Evolutionary conservation across 768 basidiomycete genomes (phyloP).

Genomic region (Suillus tomentosus): DNA sequence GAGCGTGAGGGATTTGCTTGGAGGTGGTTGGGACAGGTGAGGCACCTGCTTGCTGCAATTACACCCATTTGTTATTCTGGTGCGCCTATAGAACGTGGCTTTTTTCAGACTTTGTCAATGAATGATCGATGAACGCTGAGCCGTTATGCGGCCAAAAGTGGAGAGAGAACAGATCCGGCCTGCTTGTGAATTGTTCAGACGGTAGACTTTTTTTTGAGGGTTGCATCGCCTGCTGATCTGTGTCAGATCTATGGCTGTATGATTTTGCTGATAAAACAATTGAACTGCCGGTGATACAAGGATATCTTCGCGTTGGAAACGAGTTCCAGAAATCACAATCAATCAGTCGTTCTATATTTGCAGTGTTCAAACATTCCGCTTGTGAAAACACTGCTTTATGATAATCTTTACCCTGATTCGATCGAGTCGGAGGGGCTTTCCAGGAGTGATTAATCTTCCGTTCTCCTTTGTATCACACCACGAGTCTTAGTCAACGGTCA

Average conservation of each 20-base stretch:
- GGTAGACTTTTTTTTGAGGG: neutral
- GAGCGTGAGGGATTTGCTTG: neutral
- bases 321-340: neutral
- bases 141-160: neutral
- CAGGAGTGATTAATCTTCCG: neutral
- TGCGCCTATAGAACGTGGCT: neutral
- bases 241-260: neutral
- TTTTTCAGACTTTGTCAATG: neutral
- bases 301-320: neutral
- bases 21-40: neutral
- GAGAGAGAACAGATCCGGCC: neutral
- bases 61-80: neutral
- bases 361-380: neutral
- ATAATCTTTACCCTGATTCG: neutral
- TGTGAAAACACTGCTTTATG: neutral
- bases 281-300: neutral
- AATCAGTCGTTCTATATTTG: neutral
- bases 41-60: neutral
- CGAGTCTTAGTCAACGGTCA: neutral
- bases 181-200: neutral
- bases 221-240: neutral
- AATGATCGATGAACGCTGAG: neutral
- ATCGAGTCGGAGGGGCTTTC: neutral
- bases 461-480: neutral
- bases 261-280: neutral